Percentiles rank a stretch among this genome's conserved stretches.
phyloP scores from a whole-genome alignment of 306 rosid genomes.

The Cyamopsis tetragonoloba region DNA sequence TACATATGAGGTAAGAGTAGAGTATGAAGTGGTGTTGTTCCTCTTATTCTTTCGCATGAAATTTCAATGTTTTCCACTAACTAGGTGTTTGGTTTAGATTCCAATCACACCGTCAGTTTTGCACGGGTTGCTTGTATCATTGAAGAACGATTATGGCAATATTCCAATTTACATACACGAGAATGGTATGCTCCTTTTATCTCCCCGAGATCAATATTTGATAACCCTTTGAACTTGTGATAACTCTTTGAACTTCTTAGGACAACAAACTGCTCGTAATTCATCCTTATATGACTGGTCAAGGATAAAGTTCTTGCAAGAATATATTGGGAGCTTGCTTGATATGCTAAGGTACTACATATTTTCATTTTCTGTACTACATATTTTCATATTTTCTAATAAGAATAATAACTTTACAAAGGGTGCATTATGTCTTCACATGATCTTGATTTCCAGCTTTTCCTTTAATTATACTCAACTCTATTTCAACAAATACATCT shows the following conservation, averaged over 20 bases:
- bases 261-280: constrained; percentile 35
- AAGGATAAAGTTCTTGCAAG: constrained; percentile 41
- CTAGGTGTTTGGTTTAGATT: constrained; percentile 14
- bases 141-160: constrained; percentile 29
- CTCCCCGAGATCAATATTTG: not conserved
- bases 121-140: constrained; percentile 21
- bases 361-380: too few relatives aligned
- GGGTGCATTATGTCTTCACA: not conserved
- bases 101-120: constrained; percentile 19
- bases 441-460: not conserved
- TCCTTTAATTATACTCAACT: too few relatives aligned
- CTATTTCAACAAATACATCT: too few relatives aligned
- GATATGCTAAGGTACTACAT: constrained; percentile 40
- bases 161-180: constrained; percentile 38
- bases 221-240: not conserved
- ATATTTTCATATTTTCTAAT: too few relatives aligned
- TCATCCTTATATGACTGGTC: constrained; percentile 46
- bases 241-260: constrained; percentile 17
- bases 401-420: too few relatives aligned
- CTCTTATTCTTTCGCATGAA: not conserved
- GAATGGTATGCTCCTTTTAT: constrained; percentile 28
- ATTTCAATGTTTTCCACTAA: not conserved
- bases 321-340: constrained; percentile 31
- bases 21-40: not conserved
- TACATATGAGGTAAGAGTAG: constrained; percentile 15